Percentiles rank a stretch among this genome's conserved stretches.
These are phyloP conservation scores for Primulina tabacum DNA, from an alignment of 257 asterid species.

Conservation along the genomic window DNA sequence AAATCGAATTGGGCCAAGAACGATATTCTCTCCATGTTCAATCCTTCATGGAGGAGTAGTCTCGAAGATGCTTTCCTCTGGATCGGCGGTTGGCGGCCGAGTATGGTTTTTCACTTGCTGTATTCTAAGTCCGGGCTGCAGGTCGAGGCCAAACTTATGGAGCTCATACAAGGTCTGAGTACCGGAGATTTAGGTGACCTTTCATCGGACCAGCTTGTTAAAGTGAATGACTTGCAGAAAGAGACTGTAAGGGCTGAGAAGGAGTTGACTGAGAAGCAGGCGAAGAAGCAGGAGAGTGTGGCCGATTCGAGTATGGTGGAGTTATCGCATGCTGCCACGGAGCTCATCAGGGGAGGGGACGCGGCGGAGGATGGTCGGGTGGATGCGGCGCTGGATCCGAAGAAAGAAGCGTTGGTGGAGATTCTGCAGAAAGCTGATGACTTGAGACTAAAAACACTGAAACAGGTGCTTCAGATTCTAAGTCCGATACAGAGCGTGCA, in stretches of 20 bases:
- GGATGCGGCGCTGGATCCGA: slow-evolving; percentile 26
- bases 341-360: slow-evolving; percentile 34
- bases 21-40: slow-evolving; percentile 39
- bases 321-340: slow-evolving; percentile 42
- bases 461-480: slow-evolving; percentile 30
- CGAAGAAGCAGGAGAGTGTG: slow-evolving; percentile 52
- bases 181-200: slow-evolving; percentile 45
- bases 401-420: slow-evolving; percentile 41
- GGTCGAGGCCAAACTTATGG: slow-evolving; percentile 44
- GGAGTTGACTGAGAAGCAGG: slow-evolving; percentile 49
- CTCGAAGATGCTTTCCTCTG: slow-evolving; percentile 69
- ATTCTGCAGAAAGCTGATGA: slow-evolving; percentile 52
- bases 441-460: slow-evolving; percentile 52
- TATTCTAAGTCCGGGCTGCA: slow-evolving; percentile 64
- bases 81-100: slow-evolving; percentile 86
- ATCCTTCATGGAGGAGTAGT: slow-evolving; percentile 58
- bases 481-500: slow-evolving; percentile 49
- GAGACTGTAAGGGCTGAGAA: slow-evolving; percentile 43
- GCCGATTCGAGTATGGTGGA: slow-evolving; percentile 57
- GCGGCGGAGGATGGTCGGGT: slow-evolving; percentile 21
- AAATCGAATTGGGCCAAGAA: slow-evolving; percentile 37
- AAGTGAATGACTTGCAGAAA: slow-evolving; percentile 42
- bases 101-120: slow-evolving; percentile 61
- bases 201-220: slow-evolving; percentile 31
- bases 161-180: slow-evolving; percentile 38